Conservation (phyloP, 2,329 filamentous ascomycete genomes). For the Ceratocystiopsis minuta region DNA sequence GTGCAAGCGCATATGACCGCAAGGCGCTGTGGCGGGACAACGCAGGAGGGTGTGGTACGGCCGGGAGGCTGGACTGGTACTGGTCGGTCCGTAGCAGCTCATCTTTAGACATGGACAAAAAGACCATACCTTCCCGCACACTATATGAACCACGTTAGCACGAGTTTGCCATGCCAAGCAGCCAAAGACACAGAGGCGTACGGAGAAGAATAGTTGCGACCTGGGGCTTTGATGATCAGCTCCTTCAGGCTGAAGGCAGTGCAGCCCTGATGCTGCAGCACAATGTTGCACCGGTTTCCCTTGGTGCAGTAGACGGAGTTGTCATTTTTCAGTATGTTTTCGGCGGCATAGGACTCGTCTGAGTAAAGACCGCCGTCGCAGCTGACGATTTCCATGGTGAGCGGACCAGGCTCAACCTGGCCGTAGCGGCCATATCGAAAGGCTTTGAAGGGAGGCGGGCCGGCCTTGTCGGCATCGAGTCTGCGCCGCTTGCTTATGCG, state of each 20-base stretch:
- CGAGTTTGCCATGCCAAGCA: neutral
- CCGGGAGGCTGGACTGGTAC: constrained; percentile 31
- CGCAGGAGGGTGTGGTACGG: neutral
- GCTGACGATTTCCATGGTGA: constrained; percentile 76
- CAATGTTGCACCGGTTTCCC: constrained; percentile 69
- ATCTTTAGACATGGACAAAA: constrained; percentile 70
- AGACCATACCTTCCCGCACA: constrained; percentile 81
- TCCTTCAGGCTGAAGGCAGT: constrained; percentile 72
- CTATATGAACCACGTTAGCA: constrained; percentile 21
- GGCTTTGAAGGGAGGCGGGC: constrained; percentile 26
- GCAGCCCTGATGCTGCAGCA: constrained; percentile 64
- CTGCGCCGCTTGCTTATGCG: constrained; percentile 51
- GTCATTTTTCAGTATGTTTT: constrained; percentile 73
- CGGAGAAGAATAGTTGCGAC: constrained; percentile 68
- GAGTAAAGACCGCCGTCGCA: constrained; percentile 66
- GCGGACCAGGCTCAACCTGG: constrained; percentile 63
- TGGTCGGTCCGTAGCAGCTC: constrained; percentile 55
- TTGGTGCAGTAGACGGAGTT: constrained; percentile 79
- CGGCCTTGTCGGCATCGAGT: constrained; percentile 41
- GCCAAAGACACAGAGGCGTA: constrained; percentile 25
- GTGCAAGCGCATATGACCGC: neutral
- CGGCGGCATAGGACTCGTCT: constrained; percentile 46
- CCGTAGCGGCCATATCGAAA: constrained; percentile 76
- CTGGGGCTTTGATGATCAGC: constrained; percentile 72
- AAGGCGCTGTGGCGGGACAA: neutral